phyloP scores from a whole-genome alignment of 108 stramenopile species.

The Bacterosira constricta region DNA sequence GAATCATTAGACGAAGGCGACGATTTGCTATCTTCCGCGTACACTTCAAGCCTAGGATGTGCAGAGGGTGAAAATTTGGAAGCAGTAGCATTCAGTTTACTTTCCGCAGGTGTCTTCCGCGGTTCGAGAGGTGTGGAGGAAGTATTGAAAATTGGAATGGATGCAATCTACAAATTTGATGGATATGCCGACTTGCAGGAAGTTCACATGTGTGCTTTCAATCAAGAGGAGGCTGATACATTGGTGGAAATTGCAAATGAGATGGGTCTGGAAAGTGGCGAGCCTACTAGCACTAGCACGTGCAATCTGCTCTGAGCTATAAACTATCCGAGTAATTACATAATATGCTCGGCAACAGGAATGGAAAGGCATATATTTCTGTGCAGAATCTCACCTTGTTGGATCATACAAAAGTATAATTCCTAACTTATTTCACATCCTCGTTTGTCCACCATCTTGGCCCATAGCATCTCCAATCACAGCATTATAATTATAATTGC shows the following conservation, averaged over 20 bases:
- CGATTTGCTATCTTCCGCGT: constrained; percentile 56
- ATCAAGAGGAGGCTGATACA: constrained; percentile 25
- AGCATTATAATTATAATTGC: no score
- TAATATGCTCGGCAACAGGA: no score
- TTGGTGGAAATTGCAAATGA: constrained; percentile 31
- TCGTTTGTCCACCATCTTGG: no score
- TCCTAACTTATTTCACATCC: no score
- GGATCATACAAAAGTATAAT: no score
- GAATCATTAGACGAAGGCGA: constrained; percentile 32
- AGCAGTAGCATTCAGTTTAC: constrained; percentile 70
- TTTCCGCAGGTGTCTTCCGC: constrained; percentile 80
- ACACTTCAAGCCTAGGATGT: constrained; percentile 46
- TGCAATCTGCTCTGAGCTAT: no score
- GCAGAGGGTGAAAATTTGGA: constrained; percentile 45
- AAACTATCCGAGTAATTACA: no score
- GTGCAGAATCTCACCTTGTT: no score
- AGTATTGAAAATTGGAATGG: constrained; percentile 63
- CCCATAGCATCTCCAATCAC: no score
- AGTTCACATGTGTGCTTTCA: constrained; percentile 60
- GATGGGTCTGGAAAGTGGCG: constrained; percentile 20
- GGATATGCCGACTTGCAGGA: constrained; percentile 49
- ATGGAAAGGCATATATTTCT: no score
- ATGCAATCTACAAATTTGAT: constrained; percentile 57
- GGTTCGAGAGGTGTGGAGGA: constrained; percentile 53
- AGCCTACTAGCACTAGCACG: no score